Conservation (phyloP, 352 stramenopile genomes). For the Pythium phragmiticola region DNA sequence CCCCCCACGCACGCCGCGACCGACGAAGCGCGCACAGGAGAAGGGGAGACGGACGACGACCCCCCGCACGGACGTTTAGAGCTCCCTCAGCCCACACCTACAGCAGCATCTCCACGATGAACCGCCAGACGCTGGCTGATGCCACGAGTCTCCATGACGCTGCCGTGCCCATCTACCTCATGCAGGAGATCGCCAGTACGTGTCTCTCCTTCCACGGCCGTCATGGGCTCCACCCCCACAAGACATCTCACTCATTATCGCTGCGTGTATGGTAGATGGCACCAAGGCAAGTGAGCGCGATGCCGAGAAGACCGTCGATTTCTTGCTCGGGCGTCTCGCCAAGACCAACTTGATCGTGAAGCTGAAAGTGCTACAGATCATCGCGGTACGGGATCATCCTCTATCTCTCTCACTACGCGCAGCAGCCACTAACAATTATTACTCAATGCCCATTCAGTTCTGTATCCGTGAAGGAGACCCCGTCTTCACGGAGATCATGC, state of each 20-base stretch:
- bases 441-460: constrained; percentile 36
- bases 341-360: constrained; percentile 88
- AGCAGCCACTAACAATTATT: background rate
- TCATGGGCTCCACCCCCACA: background rate
- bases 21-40: constrained; percentile 17
- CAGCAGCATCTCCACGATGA: constrained; percentile 42
- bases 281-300: constrained; percentile 65
- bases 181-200: constrained; percentile 83
- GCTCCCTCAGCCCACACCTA: background rate
- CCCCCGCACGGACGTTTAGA: background rate
- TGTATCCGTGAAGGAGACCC: constrained; percentile 71
- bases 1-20: constrained; percentile 6
- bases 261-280: constrained; percentile 34
- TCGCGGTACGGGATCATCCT: constrained; percentile 42
- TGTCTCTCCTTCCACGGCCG: too few species aligned
- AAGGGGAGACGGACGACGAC: constrained; percentile 3
- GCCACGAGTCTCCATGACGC: constrained; percentile 84
- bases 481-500: constrained; percentile 57
- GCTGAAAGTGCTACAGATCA: constrained; percentile 84
- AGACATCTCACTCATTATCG: background rate
- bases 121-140: constrained; percentile 75
- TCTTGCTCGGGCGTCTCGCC: constrained; percentile 63
- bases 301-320: constrained; percentile 80
- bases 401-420: background rate
- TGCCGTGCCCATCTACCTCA: constrained; percentile 77